phyloP scores from a whole-genome alignment of 331 rosid species.

The Rosa hybrid region DNA sequence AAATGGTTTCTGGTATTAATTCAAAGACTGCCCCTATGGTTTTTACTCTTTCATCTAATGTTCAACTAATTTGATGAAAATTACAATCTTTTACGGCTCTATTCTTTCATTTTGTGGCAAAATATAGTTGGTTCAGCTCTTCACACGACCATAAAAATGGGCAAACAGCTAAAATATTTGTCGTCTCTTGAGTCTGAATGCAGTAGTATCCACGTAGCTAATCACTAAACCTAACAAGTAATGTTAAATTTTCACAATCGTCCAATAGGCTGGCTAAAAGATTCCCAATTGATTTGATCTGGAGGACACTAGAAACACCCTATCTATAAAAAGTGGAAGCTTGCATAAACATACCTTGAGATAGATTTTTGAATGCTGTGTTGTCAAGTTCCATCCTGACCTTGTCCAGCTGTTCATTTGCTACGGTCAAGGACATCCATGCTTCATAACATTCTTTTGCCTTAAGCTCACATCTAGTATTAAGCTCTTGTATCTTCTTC shows the following conservation, averaged over 20 bases:
- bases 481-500: conserved; percentile 72
- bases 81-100: not conserved
- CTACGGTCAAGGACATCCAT: conserved; percentile 80
- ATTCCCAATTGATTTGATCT: not conserved
- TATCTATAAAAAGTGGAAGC: conserved; percentile 12
- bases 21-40: not conserved
- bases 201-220: not conserved
- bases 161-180: not conserved
- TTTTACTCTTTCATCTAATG: not conserved
- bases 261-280: not conserved
- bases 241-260: not conserved
- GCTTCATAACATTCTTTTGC: conserved; percentile 88
- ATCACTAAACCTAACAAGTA: not conserved
- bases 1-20: not conserved
- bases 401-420: conserved; percentile 65
- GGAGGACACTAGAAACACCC: conserved; percentile 2
- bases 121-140: not conserved
- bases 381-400: conserved; percentile 76
- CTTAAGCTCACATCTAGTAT: conserved; percentile 61
- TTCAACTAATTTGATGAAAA: not conserved
- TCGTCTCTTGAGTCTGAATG: not conserved
- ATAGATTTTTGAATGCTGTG: conserved; percentile 58
- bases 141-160: not conserved
- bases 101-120: not conserved
- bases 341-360: conserved; percentile 48